phyloP scores from a whole-genome alignment of 1,284 basidiomycete genomes.

The Austroboletus niveus region DNA sequence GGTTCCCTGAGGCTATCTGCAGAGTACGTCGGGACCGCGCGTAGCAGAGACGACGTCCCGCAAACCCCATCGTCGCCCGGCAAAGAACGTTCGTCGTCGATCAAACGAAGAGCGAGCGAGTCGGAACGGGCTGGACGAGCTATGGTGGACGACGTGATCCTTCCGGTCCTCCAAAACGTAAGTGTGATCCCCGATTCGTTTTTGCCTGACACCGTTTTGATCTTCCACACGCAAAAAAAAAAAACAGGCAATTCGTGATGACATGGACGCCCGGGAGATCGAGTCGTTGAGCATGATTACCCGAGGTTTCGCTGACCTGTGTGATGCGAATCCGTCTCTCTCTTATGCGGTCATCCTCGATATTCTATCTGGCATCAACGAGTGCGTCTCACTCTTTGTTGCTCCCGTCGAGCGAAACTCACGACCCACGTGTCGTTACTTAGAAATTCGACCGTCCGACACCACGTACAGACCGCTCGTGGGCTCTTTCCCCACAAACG shows the following conservation, averaged over 20 bases:
- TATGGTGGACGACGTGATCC: slow-evolving; percentile 78
- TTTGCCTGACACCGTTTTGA: slow-evolving; percentile 6
- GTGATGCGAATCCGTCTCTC: slow-evolving; percentile 76
- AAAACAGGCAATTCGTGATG: slow-evolving; percentile 67
- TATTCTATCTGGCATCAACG: slow-evolving; percentile 86
- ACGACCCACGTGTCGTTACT: neutral
- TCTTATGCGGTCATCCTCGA: slow-evolving; percentile 87
- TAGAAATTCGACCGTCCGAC: slow-evolving; percentile 71
- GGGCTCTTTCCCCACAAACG: slow-evolving; percentile 76
- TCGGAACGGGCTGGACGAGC: slow-evolving; percentile 63
- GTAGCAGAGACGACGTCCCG: slow-evolving; percentile 49
- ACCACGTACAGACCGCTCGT: slow-evolving; percentile 74
- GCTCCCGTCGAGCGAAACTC: no score
- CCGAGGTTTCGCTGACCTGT: slow-evolving; percentile 84
- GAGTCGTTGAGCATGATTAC: slow-evolving; percentile 89
- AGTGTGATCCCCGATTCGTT: slow-evolving; percentile 18
- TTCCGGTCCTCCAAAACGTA: slow-evolving; percentile 75
- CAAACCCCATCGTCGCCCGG: slow-evolving; percentile 39
- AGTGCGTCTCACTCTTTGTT: slow-evolving; percentile 50
- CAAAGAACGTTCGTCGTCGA: slow-evolving; percentile 35
- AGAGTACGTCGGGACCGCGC: slow-evolving; percentile 75
- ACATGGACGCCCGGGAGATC: slow-evolving; percentile 85
- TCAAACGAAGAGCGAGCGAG: slow-evolving; percentile 53
- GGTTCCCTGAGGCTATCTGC: slow-evolving; percentile 77
- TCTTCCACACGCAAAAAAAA: neutral